Percentiles rank a stretch among this genome's conserved stretches.
phyloP scores from a whole-genome alignment of 305 asterid genomes.

The Striga hermonthica region DNA sequence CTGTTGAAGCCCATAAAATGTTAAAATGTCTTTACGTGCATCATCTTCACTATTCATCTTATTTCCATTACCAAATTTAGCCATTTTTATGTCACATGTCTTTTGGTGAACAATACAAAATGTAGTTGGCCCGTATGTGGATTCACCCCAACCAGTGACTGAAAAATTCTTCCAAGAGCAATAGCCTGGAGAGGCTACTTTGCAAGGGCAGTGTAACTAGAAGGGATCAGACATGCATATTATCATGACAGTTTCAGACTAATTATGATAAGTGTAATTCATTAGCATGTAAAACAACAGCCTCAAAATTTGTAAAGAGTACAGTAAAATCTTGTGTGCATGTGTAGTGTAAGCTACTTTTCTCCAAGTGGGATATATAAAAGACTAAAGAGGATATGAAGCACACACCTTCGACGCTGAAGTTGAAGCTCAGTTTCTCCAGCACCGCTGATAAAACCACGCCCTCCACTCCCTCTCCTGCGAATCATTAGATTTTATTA shows the following conservation, averaged over 20 bases:
- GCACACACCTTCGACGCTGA: slow-evolving; percentile 76
- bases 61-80: too few species aligned
- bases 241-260: neutral
- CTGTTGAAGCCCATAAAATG: too few species aligned
- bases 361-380: slow-evolving; percentile 26
- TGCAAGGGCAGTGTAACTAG: neutral
- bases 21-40: too few species aligned
- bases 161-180: neutral
- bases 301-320: neutral
- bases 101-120: too few species aligned
- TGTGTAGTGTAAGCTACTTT: slow-evolving; percentile 17
- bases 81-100: too few species aligned
- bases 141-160: neutral
- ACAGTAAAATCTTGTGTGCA: slow-evolving; percentile 6
- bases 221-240: neutral
- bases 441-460: slow-evolving; percentile 95
- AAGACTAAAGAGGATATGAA: slow-evolving; percentile 11
- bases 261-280: too few species aligned
- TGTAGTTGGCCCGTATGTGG: too few species aligned
- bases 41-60: too few species aligned
- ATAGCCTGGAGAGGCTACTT: neutral
- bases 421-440: slow-evolving; percentile 99
- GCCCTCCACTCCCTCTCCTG: slow-evolving; percentile 99
- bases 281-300: too few species aligned
- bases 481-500: slow-evolving; percentile 33